These are phyloP conservation scores for Colletotrichum horii DNA, from an alignment of 2,329 filamentous ascomycete species.

Conservation along the genomic window DNA sequence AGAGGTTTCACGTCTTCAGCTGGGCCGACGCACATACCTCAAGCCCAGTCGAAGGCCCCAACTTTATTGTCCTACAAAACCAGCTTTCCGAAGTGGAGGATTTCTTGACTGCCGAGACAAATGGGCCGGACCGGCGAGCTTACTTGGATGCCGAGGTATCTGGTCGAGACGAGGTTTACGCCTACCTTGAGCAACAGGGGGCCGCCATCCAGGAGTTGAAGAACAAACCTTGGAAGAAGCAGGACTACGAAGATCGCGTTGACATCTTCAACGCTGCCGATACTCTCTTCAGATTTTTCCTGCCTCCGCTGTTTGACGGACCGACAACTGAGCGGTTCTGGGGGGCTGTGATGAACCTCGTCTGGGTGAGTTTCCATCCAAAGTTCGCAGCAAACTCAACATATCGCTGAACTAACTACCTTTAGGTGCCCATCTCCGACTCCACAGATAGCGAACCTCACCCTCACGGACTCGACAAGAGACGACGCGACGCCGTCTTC, in stretches of 20 bases:
- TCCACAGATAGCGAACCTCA: not conserved
- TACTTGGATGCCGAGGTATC: conserved; percentile 11
- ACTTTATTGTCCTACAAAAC: conserved; percentile 14
- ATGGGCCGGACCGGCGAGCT: not conserved
- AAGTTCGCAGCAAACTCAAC: no score
- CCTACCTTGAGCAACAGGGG: conserved; percentile 22
- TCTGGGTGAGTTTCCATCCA: conserved; percentile 28
- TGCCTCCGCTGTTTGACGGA: conserved; percentile 39
- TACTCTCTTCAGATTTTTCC: conserved; percentile 45
- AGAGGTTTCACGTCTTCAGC: conserved; percentile 19
- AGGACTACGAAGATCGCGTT: conserved; percentile 37
- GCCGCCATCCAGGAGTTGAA: not conserved
- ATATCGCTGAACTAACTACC: not conserved
- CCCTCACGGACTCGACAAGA: not conserved
- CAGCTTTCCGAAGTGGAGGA: conserved; percentile 12
- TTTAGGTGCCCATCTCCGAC: not conserved
- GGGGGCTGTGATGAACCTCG: conserved; percentile 41
- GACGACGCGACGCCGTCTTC: not conserved
- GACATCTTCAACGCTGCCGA: conserved; percentile 47
- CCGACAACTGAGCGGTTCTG: conserved; percentile 47
- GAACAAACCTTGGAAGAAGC: conserved; percentile 20
- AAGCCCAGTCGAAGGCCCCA: conserved; percentile 3
- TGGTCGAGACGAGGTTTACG: conserved; percentile 32
- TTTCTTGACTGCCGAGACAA: conserved; percentile 10
- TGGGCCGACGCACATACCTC: not conserved